Percentiles rank a stretch among this genome's conserved stretches.
Evolutionary conservation across 208 protist species (phyloP).

Genomic region (Phytomonas sp.): DNA sequence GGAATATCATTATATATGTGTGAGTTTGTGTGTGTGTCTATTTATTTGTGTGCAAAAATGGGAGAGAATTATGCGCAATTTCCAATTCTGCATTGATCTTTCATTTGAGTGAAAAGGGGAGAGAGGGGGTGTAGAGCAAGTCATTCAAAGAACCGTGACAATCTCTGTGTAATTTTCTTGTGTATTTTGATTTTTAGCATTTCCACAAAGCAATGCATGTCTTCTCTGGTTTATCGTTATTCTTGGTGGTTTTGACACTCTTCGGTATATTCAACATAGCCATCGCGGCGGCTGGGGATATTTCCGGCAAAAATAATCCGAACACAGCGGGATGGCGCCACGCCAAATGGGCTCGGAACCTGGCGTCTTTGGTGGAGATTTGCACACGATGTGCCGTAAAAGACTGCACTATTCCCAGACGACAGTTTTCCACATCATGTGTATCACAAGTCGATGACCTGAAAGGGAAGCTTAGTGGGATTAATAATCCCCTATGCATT

Average conservation of each 20-base stretch:
- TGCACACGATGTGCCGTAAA: constrained; percentile 33
- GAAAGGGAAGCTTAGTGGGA: constrained; percentile 52
- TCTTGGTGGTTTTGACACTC: neutral
- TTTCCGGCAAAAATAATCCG: neutral
- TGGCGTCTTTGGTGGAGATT: constrained; percentile 59
- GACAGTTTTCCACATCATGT: constrained; percentile 54
- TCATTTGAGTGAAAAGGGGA: too few species aligned
- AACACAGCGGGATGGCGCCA: constrained; percentile 41
- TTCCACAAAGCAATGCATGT: neutral
- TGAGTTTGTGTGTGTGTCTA: neutral
- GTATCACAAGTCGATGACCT: constrained; percentile 35
- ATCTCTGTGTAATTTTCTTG: neutral
- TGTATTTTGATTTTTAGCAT: neutral
- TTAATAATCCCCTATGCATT: constrained; percentile 35
- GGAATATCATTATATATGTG: neutral
- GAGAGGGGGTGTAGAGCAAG: too few species aligned
- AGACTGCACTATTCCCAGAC: constrained; percentile 15
- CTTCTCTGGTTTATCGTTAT: neutral
- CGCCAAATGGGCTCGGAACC: constrained; percentile 49
- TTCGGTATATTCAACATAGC: neutral
- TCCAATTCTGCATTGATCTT: neutral
- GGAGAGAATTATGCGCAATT: neutral
- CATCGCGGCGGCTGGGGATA: neutral
- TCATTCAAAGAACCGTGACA: constrained; percentile 28
- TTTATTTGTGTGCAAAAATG: neutral